Evolutionary conservation across 148 eudicot species (phyloP), one percentile per base, ranked within the genome.

Genomic region (Polygonum maritimum): DNA sequence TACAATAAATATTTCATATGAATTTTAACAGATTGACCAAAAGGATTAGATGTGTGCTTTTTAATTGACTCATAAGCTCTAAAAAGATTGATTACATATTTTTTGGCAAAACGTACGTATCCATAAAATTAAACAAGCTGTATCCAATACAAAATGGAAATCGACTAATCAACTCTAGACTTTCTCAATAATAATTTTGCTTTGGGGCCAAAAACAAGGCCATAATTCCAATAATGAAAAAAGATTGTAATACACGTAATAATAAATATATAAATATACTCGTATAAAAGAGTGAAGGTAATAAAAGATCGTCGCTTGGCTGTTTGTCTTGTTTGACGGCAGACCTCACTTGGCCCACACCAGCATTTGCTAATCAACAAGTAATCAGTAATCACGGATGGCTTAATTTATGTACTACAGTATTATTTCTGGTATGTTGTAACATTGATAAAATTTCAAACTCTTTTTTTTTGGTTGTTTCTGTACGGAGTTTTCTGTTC

Each of bases 261-360:
- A 48, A 48, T 10, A 16, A 54, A 26, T 26, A 26, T 26, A 26
- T 26, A 26, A 26, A 26, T 26, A 26, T 26, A 26, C 31, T 26
- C 31, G 31, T 26, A 26, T 26, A 26, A 54, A 54, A 1, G 19
- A 54, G 19, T 39, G 6, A 44, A 44, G 47, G 60, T 54, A 54
- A 54, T 18, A n/a, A 58, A 60, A 60, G 69, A 60, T 26, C 69
- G 38, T 60, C 38, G 69, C 36, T 60, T 31, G 69, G 69, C 38
- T 60, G 69, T 60, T 60, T 60, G 67, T 60, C 67, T 60, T 11
- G 67, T 60, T 60, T 22, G 38, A 60, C 67, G 36, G 67, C 36
- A 60, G 14, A 60, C 35, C 13, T 3, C 7, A 18, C n/a, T 54
- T 60, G 22, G 16, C 36, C 16, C 69, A 60, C 16, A 11, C 69